Base-by-base conservation (phyloP, 225 moss, liverwort and hornwort genomes). In the Marchantia polymorpha region DNA sequence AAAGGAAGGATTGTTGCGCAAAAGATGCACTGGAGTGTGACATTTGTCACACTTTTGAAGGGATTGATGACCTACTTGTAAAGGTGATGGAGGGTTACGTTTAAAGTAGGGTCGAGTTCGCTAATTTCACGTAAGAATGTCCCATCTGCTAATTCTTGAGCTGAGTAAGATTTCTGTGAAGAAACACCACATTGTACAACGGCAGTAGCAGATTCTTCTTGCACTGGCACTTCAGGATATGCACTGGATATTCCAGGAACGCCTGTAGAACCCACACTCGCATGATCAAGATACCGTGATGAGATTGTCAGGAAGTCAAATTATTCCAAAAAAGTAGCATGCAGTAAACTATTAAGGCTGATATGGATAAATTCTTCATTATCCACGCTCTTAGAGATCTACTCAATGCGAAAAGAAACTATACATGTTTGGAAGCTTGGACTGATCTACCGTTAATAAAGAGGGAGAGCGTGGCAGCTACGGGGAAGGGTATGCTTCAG, bases 111-210 rank as follows among this genome's bases (percentile, higher is more conserved):
- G 82, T 99, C 99, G 73, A 88, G 70, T 52, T 99, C 91, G 79
- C 70, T 51, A 73, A 92, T 88, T 64, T 95, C 99, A 26, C 86
- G 88, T 76, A 95, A 85, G 81, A 99, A 92, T 73, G 86, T 85
- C 76, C 99, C 99, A 50, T 88, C 90, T 16, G 92, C 86, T 71
- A 91, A 53, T 74, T 95, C 83, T 64, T 87, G 88, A 27, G 93
- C 93, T 51, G 89, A 87, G 84, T 95, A 99, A 29, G 95, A 87
- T 82, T 87, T 89, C 69, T 89, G 89, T 68, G 87, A 88, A 47
- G 92, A 87, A 86, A 89, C 82, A 76, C 85, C 87, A 86, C 99
- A 97, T 75, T 90, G 84, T 19, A 61, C 14, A 39, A 81, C 64
- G 75, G 87, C 82, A 64, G 86, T 74, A 76, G 69, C 77, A 52